Evolutionary conservation across 768 basidiomycete genomes (phyloP).

Genomic region (Filobasidium wieringae): DNA sequence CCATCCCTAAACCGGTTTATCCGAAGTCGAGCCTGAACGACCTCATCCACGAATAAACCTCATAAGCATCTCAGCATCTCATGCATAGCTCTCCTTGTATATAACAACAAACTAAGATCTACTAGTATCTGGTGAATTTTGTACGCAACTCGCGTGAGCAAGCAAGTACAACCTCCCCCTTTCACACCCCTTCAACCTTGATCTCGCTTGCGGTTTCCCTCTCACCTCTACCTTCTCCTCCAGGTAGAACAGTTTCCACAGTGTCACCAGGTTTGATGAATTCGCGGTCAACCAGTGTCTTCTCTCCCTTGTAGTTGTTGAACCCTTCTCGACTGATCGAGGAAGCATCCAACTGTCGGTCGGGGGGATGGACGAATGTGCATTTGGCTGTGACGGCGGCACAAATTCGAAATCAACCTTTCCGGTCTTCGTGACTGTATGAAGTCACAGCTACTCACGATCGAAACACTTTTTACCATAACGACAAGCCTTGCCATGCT

Average conservation of each 20-base stretch:
- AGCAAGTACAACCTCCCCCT: no score
- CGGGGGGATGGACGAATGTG: conserved; percentile 77
- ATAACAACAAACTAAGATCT: no score
- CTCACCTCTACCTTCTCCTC: neutral
- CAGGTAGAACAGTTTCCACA: conserved; percentile 13
- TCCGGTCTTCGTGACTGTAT: neutral
- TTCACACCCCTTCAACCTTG: conserved; percentile 4
- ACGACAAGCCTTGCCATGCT: conserved; percentile 48
- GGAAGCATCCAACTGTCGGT: neutral
- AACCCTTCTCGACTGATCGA: conserved; percentile 3
- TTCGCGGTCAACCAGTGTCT: conserved; percentile 3
- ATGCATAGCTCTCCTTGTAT: no score
- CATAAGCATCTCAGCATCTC: no score
- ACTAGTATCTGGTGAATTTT: no score
- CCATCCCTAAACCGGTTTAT: no score
- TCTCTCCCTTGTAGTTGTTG: conserved; percentile 3
- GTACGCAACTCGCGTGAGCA: no score
- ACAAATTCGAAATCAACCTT: neutral
- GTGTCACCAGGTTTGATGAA: conserved; percentile 9
- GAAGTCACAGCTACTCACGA: conserved; percentile 22
- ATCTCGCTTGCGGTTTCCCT: neutral
- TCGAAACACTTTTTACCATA: conserved; percentile 80
- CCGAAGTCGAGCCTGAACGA: no score
- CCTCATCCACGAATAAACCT: no score
- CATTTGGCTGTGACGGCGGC: conserved; percentile 49